A percentile compares a stretch with the other conserved stretches of the same genome.
Conservation (phyloP, 2,329 filamentous ascomycete species). For the Cercospora janseana region DNA sequence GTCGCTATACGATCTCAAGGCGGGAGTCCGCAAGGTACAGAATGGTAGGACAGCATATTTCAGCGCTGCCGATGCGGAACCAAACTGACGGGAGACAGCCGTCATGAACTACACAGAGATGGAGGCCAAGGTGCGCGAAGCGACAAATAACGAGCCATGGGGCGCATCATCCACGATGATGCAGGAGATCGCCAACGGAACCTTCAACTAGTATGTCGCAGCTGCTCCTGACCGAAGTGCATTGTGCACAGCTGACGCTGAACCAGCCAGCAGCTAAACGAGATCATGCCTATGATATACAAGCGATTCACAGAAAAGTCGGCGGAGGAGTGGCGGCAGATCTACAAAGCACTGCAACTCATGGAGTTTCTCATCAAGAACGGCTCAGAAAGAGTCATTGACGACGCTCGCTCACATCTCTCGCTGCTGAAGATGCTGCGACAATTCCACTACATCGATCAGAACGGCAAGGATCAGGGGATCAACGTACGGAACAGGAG, state of each 20-base stretch:
- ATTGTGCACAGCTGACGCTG: conserved; percentile 6
- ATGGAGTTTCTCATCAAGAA: conserved; percentile 98
- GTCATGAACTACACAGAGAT: conserved; percentile 99
- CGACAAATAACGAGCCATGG: conserved; percentile 99
- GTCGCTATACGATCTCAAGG: conserved; percentile 92
- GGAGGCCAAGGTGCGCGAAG: conserved; percentile 84
- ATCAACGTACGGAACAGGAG: conserved; percentile 96
- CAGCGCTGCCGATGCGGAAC: neutral
- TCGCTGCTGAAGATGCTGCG: conserved; percentile 96
- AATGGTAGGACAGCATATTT: conserved; percentile 67
- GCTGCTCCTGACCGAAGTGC: neutral
- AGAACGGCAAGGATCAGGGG: conserved; percentile 96
- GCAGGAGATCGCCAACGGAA: conserved; percentile 98
- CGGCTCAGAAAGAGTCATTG: conserved; percentile 93
- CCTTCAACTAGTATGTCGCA: conserved; percentile 85
- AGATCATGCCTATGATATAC: conserved; percentile 99
- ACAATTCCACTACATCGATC: conserved; percentile 95
- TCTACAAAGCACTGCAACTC: conserved; percentile 93
- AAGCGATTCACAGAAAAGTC: conserved; percentile 98
- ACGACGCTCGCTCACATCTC: conserved; percentile 92
- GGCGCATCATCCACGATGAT: conserved; percentile 78
- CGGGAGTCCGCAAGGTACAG: conserved; percentile 89
- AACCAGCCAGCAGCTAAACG: conserved; percentile 84
- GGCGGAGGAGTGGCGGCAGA: conserved; percentile 97
- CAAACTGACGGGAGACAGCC: conserved; percentile 52